Conservation (phyloP, 495 filamentous ascomycete genomes). For the Podospora tetraspora region DNA sequence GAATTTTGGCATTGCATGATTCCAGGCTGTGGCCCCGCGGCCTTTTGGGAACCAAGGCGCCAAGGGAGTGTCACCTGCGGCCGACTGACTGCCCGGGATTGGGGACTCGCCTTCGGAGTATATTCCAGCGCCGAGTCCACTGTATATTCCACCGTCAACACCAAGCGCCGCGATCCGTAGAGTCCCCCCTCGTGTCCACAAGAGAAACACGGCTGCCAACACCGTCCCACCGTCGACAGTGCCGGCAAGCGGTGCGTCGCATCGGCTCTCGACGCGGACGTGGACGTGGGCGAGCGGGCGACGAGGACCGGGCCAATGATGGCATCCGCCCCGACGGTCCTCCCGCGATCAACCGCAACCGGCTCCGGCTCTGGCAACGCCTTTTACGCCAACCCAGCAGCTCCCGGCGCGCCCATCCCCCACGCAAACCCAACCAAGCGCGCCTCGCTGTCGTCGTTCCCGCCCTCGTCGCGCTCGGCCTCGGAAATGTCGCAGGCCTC, state of each 20-base stretch:
- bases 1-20: not conserved
- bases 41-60: not conserved
- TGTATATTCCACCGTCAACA: not conserved
- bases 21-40: not conserved
- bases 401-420: slow-evolving; percentile 14
- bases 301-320: slow-evolving; percentile 8
- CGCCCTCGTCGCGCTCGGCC: slow-evolving; percentile 49
- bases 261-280: not conserved
- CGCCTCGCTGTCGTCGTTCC: slow-evolving; percentile 57
- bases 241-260: too few species aligned
- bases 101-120: not conserved
- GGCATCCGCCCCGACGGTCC: slow-evolving; percentile 10
- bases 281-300: slow-evolving; percentile 2
- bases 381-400: slow-evolving; percentile 11
- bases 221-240: too few species aligned
- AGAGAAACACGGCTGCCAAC: too few species aligned
- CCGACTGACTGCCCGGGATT: not conserved
- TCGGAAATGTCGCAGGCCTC: slow-evolving; percentile 48
- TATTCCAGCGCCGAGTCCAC: not conserved
- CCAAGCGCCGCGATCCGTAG: not conserved
- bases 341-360: slow-evolving; percentile 11
- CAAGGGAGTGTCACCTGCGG: not conserved
- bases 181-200: not conserved
- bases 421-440: slow-evolving; percentile 25
- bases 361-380: slow-evolving; percentile 3